Evolutionary conservation across 2,329 filamentous ascomycete genomes (phyloP), one percentile per base, ranked within the genome.

Genomic region (Colletotrichum coccodes): DNA sequence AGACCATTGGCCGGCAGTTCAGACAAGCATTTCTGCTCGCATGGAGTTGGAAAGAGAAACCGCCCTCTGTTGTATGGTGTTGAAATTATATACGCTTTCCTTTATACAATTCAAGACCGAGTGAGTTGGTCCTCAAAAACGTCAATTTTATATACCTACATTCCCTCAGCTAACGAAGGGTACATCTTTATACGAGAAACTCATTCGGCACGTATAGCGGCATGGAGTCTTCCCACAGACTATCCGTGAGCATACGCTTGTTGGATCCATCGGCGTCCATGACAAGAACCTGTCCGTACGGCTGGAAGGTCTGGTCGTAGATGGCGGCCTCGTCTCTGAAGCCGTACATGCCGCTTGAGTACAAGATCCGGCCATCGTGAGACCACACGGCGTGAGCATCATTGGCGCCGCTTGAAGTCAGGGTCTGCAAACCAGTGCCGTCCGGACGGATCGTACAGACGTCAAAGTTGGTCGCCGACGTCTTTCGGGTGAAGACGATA

Each of bases 171-270:
- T 28, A 30, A 26, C 47, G 3, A 50, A 32, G 7, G 16, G n/a
- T 8, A 38, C 21, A n/a, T 64, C 50, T 52, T 49, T 66, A 34
- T 64, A 70, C 50, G 8, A 66, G 34, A 28, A 66, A 62, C 49
- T 66, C 58, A 5, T 56, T 66, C 2, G 63, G 58, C 40, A 66
- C 58, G 42, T 66, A 56, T 4, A 66, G 26, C 47, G 63, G 58
- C 63, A 66, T 66, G 3, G 63, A 66, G 8, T 66, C 58, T 28
- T 74, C 68, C 61, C 74, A 78, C n/a, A 74, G 32, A 32, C 74
- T 76, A 9, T 70, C 56, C 28, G 64, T 50, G 34, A 60, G 32
- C 63, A 54, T 68, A n/a, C 44, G 46, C 60, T 63, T 68, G 6
- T 64, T 58, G 7, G 60, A 64, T 6, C 60, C 60, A 7, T 68